Percentiles rank a stretch among this genome's conserved stretches.
These are phyloP conservation scores for Sugiyamaella valdiviana DNA, from an alignment of 805 yeast genomes.

Conservation along the genomic window DNA sequence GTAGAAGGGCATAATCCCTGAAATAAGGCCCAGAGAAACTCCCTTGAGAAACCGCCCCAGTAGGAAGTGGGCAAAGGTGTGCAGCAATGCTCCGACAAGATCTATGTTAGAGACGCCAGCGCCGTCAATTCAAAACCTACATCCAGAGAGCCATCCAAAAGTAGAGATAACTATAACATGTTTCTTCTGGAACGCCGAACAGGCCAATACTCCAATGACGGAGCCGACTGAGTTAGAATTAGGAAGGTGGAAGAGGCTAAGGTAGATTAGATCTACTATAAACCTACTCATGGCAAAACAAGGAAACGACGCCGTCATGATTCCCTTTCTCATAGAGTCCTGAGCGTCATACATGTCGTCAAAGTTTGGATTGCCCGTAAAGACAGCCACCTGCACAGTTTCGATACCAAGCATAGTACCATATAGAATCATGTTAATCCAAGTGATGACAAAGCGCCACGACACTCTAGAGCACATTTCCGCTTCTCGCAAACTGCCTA, in stretches of 20 bases:
- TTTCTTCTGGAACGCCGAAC: neutral
- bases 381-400: constrained; percentile 7
- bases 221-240: constrained; percentile 1
- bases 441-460: constrained; percentile 1
- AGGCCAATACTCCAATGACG: neutral
- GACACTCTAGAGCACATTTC: neutral
- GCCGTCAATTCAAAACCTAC: neutral
- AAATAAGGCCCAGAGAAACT: constrained; percentile 7
- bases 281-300: constrained; percentile 1
- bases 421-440: constrained; percentile 5
- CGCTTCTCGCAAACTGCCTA: too few species aligned
- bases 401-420: constrained; percentile 11
- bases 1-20: constrained; percentile 8
- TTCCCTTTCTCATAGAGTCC: neutral
- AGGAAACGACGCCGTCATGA: constrained; percentile 11
- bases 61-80: neutral
- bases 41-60: constrained; percentile 10
- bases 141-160: constrained; percentile 1
- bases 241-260: too few species aligned
- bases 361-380: constrained; percentile 4
- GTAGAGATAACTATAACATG: neutral
- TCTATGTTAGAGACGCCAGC: neutral
- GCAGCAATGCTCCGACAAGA: neutral
- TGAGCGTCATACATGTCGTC: constrained; percentile 4
- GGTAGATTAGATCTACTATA: neutral